A percentile compares a stretch with the other conserved stretches of the same genome.
phyloP scores from a whole-genome alignment of 495 filamentous ascomycete genomes.

The Hypomontagnella monticulosa region DNA sequence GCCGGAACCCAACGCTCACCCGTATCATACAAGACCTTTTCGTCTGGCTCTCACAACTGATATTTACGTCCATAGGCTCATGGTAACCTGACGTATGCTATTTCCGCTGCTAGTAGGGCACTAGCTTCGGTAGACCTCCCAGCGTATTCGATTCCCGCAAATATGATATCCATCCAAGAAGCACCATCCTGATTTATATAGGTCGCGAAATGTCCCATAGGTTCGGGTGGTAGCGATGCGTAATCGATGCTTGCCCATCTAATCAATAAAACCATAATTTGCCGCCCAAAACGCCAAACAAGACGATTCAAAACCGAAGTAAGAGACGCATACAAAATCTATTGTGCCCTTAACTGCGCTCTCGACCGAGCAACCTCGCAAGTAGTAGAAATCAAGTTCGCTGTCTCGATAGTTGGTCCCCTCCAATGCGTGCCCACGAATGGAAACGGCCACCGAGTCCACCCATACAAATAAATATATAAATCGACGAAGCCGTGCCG shows the following conservation, averaged over 20 bases:
- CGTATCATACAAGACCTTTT: conserved; percentile 22
- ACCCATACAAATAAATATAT: conserved; percentile 16
- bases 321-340: conserved; percentile 1
- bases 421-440: neutral
- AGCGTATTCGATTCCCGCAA: neutral
- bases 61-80: conserved; percentile 6
- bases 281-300: neutral
- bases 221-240: conserved; percentile 14
- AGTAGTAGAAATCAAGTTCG: neutral
- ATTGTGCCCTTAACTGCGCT: neutral
- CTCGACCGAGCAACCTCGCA: neutral
- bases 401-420: neutral
- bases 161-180: neutral
- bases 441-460: neutral
- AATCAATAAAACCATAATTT: conserved; percentile 9
- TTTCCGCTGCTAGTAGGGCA: neutral
- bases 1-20: conserved; percentile 6
- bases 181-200: neutral
- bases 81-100: conserved; percentile 2
- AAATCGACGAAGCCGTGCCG: conserved; percentile 1
- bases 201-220: neutral
- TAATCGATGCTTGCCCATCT: conserved; percentile 16
- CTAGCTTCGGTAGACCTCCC: neutral
- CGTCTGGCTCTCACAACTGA: neutral
- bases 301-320: neutral